Evolutionary conservation across 441 rosid genomes (phyloP), one percentile per base, ranked within the genome.

Genomic region (Adansonia rubrostipa): DNA sequence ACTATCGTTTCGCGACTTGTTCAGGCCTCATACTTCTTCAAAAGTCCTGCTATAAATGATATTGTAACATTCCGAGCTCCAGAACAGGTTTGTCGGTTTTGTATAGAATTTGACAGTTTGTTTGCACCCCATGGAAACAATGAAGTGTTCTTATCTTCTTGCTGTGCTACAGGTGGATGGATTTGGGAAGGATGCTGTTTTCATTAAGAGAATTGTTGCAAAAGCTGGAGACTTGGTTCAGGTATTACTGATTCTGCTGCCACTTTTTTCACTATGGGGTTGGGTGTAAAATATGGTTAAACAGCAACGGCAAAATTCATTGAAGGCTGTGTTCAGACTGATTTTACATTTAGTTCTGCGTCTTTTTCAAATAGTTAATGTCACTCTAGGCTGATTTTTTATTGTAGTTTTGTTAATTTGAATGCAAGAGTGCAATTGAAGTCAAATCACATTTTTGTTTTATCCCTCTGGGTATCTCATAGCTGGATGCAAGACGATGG

Each of bases 181-280:
- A 54, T 65, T 48, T 47, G 68, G 77, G 44, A 62, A 78, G 7
- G 78, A 74, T 45, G 83, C 79, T 5, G 72, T 83, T 63, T 83
- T 83, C 54, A 82, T 86, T 54, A 86, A 86, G 77, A 83, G 88
- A 79, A 60, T 86, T 63, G 85, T 86, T 40, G 88, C 88, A 47
- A 80, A 83, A 73, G 85, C 78, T 40, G 88, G 88, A 75, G 88
- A 86, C 71, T 50, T 24, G n/a, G 86, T 86, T 45, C 77, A 80
- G 81, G 88, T 86, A 67, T 3, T 17, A 8, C 65, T 58, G n/a
- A 24, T 73, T 74, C 61, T 74, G 57, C 50, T 36, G 24, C 53
- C 62, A n/a, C 2, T 72, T 56, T 17, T 36, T 53, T 33, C 50
- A 20, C 22, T 45, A 33, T 24, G 6, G 51, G 45, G 33, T 28